These are phyloP conservation scores for Acacia acuminata DNA, from an alignment of 306 rosid species.

Conservation along the genomic window DNA sequence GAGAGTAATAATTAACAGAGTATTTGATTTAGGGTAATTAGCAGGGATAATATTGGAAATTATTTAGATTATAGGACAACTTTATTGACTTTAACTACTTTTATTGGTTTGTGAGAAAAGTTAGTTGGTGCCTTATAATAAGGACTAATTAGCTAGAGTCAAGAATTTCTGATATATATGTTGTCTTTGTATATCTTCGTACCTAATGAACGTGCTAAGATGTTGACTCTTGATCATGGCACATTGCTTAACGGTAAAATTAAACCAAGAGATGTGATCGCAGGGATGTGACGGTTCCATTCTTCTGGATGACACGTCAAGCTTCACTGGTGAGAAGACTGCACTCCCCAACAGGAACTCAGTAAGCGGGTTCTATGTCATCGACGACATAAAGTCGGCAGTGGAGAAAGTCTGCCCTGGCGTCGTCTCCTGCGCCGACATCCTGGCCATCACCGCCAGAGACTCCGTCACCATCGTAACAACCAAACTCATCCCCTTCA, in stretches of 20 bases:
- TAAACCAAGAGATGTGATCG: too few species aligned
- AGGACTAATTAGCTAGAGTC: neutral
- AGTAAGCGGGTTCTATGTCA: slow-evolving; percentile 70
- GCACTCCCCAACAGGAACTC: slow-evolving; percentile 78
- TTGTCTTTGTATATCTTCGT: neutral
- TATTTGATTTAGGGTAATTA: too few species aligned
- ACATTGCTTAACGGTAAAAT: too few species aligned
- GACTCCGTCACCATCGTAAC: slow-evolving; percentile 73
- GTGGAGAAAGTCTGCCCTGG: slow-evolving; percentile 85
- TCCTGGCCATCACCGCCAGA: slow-evolving; percentile 69
- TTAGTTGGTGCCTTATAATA: too few species aligned
- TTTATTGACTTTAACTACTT: too few species aligned
- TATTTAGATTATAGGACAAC: too few species aligned
- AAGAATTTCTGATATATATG: too few species aligned
- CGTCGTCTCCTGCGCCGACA: slow-evolving; percentile 90
- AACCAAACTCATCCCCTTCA: too few species aligned
- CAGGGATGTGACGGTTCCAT: slow-evolving; percentile 94
- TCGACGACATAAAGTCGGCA: slow-evolving; percentile 71
- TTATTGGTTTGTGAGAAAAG: too few species aligned
- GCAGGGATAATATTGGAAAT: too few species aligned
- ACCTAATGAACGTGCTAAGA: neutral
- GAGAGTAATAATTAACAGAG: too few species aligned
- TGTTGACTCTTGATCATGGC: neutral
- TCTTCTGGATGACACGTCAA: slow-evolving; percentile 80
- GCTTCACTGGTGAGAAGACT: slow-evolving; percentile 78